Conservation (phyloP, 257 asterid species). For the Galeopsis tetrahit region DNA sequence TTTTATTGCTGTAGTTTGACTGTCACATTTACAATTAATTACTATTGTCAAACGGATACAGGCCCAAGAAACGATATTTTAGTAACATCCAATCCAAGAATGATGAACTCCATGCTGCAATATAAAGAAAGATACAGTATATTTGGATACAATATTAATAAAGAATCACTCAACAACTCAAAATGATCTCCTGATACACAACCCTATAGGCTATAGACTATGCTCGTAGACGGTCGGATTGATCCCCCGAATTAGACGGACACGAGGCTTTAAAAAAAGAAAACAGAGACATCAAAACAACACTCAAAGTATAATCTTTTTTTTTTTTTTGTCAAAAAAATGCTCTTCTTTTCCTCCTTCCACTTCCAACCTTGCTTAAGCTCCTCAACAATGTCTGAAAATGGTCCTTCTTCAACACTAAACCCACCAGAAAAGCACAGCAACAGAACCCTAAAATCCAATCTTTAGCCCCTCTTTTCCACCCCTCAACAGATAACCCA, state of each 20-base stretch:
- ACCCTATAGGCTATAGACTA: no score
- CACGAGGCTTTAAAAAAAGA: no score
- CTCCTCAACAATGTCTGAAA: conserved; percentile 37
- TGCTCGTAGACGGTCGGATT: no score
- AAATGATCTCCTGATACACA: no score
- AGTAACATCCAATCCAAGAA: not conserved
- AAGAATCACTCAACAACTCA: not conserved
- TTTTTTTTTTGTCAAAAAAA: conserved; percentile 41
- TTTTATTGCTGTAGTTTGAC: not conserved
- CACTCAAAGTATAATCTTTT: not conserved
- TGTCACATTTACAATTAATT: not conserved
- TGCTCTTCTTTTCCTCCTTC: conserved; percentile 44
- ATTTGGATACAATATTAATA: not conserved
- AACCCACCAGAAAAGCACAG: conserved; percentile 60
- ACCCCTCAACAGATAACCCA: conserved; percentile 62
- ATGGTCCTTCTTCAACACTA: conserved; percentile 52
- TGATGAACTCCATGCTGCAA: not conserved
- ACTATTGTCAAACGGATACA: not conserved
- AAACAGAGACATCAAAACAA: not conserved
- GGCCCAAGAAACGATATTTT: no score
- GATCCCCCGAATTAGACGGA: no score
- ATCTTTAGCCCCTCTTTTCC: conserved; percentile 60
- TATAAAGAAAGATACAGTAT: not conserved
- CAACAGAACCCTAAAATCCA: conserved; percentile 77
- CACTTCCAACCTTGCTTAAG: conserved; percentile 37